Base-by-base conservation (phyloP, 2,329 filamentous ascomycete genomes). In the Fusarium robinianum region DNA sequence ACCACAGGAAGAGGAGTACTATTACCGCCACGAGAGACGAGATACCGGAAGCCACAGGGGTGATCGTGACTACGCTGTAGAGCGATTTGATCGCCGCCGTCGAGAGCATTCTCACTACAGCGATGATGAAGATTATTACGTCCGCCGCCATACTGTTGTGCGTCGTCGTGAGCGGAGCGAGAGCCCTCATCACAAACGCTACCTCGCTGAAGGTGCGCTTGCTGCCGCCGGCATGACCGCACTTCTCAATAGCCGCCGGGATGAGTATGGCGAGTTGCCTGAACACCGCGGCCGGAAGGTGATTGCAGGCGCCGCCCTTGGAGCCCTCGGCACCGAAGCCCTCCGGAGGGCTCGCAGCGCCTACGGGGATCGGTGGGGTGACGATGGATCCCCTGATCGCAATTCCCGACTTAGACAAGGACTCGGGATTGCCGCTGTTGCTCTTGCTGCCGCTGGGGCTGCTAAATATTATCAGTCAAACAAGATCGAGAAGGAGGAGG, bases 191-290 rank as follows among this genome's bases (percentile, higher is more conserved):
- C 78, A 79, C 54, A 82, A 75, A 62, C 77, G 78, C 27, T 78
- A 83, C 54, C 64, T 85, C 5, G 81, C 81, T 15, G 81, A 83
- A 58, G 82, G 82, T n/a, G 82, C 81, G 8, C 70, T 84, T 11
- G 82, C 82, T 18, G 82, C 81, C 11, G 82, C 82, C 12, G 82
- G 81, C 34, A 65, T 82, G 6, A 77, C 78, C 8, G 82, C 81
- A n/a, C 65, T 85, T 3, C 65, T 83, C 5, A 72, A 76, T 11
- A 79, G 77, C 33, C 77, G 80, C 14, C 74, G 78, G 33, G 72
- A 75, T 36, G 72, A 71, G 41, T 67, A 76, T 3, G 76, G 77
- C 35, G 77, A 78, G 16, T 58, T 77, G 4, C 68, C 68, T 0
- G 73, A 78, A 14, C 67, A 79, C 52, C 75, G 78, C 16, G 79